Percentiles rank a stretch among this genome's conserved stretches.
Evolutionary conservation across 73 alveolate species (phyloP).

Genomic region (Tetrahymena elliotti): DNA sequence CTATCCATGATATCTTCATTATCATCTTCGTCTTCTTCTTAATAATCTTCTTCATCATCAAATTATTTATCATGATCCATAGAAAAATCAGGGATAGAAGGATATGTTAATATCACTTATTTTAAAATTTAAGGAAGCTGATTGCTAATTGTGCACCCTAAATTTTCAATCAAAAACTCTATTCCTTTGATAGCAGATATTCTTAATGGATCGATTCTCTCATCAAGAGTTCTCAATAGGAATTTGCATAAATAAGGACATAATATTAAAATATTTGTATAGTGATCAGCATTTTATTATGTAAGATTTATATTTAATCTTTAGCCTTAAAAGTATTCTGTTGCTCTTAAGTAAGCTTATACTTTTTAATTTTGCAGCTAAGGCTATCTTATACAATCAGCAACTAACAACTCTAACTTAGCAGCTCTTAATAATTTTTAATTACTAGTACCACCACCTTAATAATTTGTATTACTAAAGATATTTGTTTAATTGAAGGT

Average conservation of each 20-base stretch:
- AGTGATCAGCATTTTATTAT: not conserved
- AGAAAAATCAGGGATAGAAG: not conserved
- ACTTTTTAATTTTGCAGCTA: not conserved
- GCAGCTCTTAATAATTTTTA: not conserved
- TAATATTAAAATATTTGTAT: not conserved
- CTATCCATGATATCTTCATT: not conserved
- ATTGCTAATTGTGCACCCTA: not conserved
- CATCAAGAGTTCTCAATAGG: not conserved
- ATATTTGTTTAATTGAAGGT: not conserved
- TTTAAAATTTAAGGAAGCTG: not conserved
- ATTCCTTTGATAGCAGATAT: not conserved
- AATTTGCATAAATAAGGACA: not conserved
- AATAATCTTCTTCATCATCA: not conserved
- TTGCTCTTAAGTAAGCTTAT: not conserved
- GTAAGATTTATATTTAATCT: not conserved
- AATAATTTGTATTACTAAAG: not conserved
- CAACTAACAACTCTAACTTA: not conserved
- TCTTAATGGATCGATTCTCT: not conserved
- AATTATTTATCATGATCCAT: not conserved
- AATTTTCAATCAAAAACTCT: not conserved
- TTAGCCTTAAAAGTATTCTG: not conserved
- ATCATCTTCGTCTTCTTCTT: not conserved
- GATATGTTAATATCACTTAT: not conserved
- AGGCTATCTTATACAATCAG: not conserved
- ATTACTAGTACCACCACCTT: not conserved